phyloP scores from a whole-genome alignment of 257 asterid species.

The Nemophila menziesii region DNA sequence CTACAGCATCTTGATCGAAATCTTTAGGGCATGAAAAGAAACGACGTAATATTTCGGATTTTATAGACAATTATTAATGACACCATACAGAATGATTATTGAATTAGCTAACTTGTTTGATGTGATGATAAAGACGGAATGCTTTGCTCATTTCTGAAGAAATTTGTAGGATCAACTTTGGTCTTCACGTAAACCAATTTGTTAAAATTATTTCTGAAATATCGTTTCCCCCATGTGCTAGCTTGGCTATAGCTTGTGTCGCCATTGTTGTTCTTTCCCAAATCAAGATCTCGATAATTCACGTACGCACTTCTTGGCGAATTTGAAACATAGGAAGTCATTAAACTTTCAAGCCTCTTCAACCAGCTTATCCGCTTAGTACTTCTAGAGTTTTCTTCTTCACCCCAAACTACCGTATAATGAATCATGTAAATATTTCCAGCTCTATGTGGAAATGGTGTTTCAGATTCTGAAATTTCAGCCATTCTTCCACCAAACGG shows the following conservation, averaged over 20 bases:
- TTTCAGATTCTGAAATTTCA: conserved; percentile 1
- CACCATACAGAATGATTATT: too few relatives aligned
- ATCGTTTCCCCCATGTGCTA: neutral
- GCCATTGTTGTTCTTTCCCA: neutral
- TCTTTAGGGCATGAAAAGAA: too few relatives aligned
- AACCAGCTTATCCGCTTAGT: neutral
- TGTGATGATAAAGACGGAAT: neutral
- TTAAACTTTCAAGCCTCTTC: neutral
- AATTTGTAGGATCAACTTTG: neutral
- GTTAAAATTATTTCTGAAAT: neutral
- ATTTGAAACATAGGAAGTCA: neutral
- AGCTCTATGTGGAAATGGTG: neutral
- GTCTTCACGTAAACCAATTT: neutral
- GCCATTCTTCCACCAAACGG: neutral
- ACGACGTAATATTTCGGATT: too few relatives aligned
- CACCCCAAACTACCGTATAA: neutral
- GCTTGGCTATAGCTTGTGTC: neutral
- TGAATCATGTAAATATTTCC: neutral
- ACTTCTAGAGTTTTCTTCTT: neutral
- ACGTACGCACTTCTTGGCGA: neutral
- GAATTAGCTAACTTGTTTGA: too few relatives aligned
- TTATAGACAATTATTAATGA: too few relatives aligned
- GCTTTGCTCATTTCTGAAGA: neutral
- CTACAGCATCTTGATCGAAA: too few relatives aligned
- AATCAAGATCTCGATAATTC: conserved; percentile 1